These are phyloP conservation scores for Camellia japonica DNA, from an alignment of 148 eudicot species.

Conservation along the genomic window DNA sequence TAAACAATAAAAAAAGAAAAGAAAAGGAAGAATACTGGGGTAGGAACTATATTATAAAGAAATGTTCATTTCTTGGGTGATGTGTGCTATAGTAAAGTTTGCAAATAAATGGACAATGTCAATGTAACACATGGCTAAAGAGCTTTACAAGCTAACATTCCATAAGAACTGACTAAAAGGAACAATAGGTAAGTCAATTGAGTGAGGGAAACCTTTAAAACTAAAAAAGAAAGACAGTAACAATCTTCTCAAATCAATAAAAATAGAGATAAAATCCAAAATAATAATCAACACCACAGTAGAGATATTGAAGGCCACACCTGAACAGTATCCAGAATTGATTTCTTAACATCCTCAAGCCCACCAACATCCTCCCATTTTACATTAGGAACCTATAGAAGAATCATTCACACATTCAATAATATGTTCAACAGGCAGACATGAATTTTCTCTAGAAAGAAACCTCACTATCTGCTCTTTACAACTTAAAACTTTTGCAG, in stretches of 20 bases:
- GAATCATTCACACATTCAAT: constrained; percentile 14
- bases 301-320: constrained; percentile 32
- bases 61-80: not conserved
- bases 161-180: too few species aligned
- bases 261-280: not conserved
- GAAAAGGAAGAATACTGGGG: too few species aligned
- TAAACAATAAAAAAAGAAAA: not conserved
- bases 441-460: not conserved
- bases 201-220: not conserved
- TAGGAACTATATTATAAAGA: too few species aligned
- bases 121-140: not conserved
- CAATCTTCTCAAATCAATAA: not conserved
- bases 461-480: not conserved
- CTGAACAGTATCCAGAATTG: constrained; percentile 96
- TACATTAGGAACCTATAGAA: constrained; percentile 77
- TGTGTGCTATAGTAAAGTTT: not conserved
- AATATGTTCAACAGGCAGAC: not conserved
- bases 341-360: constrained; percentile 97
- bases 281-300: not conserved
- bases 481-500: not conserved
- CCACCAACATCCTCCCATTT: constrained; percentile 99
- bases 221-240: not conserved
- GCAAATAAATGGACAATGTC: not conserved
- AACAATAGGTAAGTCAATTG: too few species aligned
- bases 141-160: too few species aligned